Evolutionary conservation across 768 basidiomycete species (phyloP).

Genomic region (Auricularia sp.): DNA sequence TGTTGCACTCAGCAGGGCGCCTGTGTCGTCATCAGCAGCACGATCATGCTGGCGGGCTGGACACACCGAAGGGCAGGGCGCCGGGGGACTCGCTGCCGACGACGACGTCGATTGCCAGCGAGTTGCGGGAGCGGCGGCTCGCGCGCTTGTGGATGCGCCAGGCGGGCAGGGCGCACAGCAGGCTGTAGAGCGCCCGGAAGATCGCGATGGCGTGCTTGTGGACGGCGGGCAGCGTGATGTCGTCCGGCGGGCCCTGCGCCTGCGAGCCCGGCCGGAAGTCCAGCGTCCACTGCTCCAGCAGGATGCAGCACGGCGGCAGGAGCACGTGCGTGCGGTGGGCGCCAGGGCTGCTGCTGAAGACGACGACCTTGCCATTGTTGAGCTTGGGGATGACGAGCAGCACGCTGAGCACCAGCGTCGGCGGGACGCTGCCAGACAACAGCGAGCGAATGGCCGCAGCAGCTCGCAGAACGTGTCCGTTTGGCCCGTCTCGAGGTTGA

Average conservation of each 20-base stretch:
- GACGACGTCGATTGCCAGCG: conserved; percentile 25
- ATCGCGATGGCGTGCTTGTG: conserved; percentile 81
- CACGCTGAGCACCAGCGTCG: conserved; percentile 58
- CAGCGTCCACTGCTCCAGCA: conserved; percentile 65
- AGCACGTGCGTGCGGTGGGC: conserved; percentile 50
- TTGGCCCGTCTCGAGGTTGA: conserved; percentile 70
- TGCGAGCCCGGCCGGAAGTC: conserved; percentile 25
- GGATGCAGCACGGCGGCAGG: conserved; percentile 51
- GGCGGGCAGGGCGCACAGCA: conserved; percentile 63
- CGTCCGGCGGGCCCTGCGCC: conserved; percentile 17
- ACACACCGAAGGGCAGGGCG: no score
- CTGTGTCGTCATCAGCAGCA: conserved; percentile 18
- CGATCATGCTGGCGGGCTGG: no score
- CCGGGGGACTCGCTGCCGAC: no score
- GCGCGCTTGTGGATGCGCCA: conserved; percentile 65
- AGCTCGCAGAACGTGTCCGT: conserved; percentile 55
- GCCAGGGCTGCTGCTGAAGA: conserved; percentile 42
- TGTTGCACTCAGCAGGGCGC: conserved; percentile 28
- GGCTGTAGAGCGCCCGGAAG: conserved; percentile 65
- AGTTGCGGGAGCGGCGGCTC: conserved; percentile 31
- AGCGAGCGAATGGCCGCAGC: no score
- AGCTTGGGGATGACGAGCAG: conserved; percentile 59
- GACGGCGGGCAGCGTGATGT: conserved; percentile 60
- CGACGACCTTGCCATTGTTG: conserved; percentile 57
- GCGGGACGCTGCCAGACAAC: conserved; percentile 31